These are phyloP conservation scores for Xerocomellus chrysenteron DNA, from an alignment of 768 basidiomycete species.

Conservation along the genomic window DNA sequence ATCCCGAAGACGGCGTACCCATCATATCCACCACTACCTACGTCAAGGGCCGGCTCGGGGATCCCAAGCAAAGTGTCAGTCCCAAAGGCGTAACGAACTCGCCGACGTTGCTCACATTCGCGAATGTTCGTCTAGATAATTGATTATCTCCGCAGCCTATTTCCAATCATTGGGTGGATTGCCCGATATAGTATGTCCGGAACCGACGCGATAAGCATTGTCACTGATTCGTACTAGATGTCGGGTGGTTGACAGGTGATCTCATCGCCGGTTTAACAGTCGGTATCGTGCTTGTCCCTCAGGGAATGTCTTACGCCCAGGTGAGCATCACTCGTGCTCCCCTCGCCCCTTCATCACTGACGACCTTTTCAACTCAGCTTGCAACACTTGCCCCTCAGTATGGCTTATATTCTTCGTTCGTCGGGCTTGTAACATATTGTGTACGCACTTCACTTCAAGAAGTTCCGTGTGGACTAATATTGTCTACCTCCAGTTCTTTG, in stretches of 20 bases:
- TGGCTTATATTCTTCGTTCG: constrained; percentile 91
- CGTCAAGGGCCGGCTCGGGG: constrained; percentile 36
- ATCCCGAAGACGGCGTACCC: constrained; percentile 60
- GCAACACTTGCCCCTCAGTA: constrained; percentile 85
- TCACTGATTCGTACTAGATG: constrained; percentile 40
- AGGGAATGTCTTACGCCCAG: constrained; percentile 87
- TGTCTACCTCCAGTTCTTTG: constrained; percentile 66
- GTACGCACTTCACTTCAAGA: constrained; percentile 41
- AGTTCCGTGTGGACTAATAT: not conserved
- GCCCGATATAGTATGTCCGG: constrained; percentile 72
- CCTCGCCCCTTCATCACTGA: not conserved
- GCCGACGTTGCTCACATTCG: not conserved
- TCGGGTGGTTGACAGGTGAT: constrained; percentile 83
- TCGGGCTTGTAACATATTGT: constrained; percentile 83
- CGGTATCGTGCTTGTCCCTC: constrained; percentile 93
- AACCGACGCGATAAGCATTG: not conserved
- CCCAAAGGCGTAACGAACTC: not conserved
- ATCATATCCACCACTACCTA: constrained; percentile 61
- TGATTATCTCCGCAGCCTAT: constrained; percentile 68
- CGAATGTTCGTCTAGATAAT: constrained; percentile 40
- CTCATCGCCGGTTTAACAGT: constrained; percentile 90
- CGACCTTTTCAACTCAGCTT: constrained; percentile 44
- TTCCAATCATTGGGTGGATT: constrained; percentile 87
- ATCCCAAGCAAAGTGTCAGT: constrained; percentile 52
- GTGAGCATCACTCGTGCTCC: constrained; percentile 34